phyloP scores from a whole-genome alignment of 352 stramenopile genomes.

The Pythium graminicola region DNA sequence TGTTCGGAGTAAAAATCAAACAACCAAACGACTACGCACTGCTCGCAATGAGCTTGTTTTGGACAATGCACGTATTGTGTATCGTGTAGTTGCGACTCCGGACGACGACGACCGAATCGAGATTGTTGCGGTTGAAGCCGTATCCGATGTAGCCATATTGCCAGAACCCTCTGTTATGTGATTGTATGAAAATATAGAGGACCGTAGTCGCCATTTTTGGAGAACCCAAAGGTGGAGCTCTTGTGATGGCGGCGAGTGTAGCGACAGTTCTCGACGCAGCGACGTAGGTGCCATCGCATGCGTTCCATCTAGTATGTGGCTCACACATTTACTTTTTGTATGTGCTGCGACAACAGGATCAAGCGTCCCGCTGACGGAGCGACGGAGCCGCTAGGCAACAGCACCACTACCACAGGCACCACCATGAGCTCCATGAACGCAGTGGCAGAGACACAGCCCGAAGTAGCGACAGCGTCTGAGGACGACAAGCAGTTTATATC shows the following conservation, averaged over 20 bases:
- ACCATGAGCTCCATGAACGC: neutral
- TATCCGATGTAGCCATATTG: slow-evolving; percentile 3
- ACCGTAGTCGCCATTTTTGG: neutral
- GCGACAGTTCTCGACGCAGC: slow-evolving; percentile 18
- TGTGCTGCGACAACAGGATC: neutral
- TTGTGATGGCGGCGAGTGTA: slow-evolving; percentile 34
- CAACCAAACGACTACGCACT: slow-evolving; percentile 33
- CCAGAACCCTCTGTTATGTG: neutral
- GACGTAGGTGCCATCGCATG: neutral
- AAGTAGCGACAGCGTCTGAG: neutral
- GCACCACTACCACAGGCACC: neutral
- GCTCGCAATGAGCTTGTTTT: slow-evolving; percentile 42
- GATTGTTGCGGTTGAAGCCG: slow-evolving; percentile 20
- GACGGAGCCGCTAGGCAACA: neutral
- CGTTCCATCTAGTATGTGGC: too few species aligned
- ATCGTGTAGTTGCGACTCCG: slow-evolving; percentile 20
- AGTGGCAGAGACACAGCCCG: neutral
- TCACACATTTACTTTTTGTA: neutral
- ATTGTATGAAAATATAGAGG: neutral
- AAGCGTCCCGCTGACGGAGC: neutral
- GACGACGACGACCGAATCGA: slow-evolving; percentile 18
- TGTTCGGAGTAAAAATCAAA: slow-evolving; percentile 73
- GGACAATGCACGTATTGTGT: slow-evolving; percentile 51
- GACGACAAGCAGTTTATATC: slow-evolving; percentile 2
- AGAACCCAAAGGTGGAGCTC: too few species aligned